Evolutionary conservation across 1,139 yeast species (phyloP).

Genomic region (Meyerozyma sp.): DNA sequence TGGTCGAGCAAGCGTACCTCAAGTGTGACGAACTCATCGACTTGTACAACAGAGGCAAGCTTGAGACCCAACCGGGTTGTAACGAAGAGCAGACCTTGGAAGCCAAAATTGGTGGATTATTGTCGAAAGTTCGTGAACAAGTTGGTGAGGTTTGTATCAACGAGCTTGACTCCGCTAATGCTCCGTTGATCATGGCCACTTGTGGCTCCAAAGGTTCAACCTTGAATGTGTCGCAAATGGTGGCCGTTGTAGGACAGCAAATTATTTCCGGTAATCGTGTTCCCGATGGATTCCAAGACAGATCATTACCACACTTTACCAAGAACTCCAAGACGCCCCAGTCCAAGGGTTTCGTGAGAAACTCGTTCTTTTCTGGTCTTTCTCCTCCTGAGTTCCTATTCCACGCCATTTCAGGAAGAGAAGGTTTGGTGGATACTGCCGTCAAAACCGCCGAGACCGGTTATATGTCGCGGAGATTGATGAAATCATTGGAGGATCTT

Average conservation of each 20-base stretch:
- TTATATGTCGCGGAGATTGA: constrained; percentile 96
- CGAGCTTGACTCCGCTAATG: constrained; percentile 85
- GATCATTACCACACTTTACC: constrained; percentile 95
- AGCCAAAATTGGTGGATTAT: constrained; percentile 92
- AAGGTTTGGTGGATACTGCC: constrained; percentile 98
- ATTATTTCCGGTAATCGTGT: constrained; percentile 98
- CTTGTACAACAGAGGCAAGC: constrained; percentile 73
- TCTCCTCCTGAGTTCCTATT: constrained; percentile 95
- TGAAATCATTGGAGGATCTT: constrained; percentile 96
- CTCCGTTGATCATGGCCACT: constrained; percentile 98
- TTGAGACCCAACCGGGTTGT: constrained; percentile 99
- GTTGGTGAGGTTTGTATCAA: constrained; percentile 96
- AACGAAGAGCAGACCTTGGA: constrained; percentile 97
- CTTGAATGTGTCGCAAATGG: constrained; percentile 98
- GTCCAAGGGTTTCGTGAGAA: constrained; percentile 95
- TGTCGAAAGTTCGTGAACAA: constrained; percentile 97
- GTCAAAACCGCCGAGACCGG: constrained; percentile 99
- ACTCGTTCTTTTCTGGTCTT: constrained; percentile 89
- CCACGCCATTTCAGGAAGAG: constrained; percentile 99
- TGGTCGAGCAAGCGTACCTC: constrained; percentile 87
- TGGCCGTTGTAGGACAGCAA: constrained; percentile 99
- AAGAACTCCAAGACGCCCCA: constrained; percentile 97
- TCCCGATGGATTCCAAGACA: constrained; percentile 98
- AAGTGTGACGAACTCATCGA: constrained; percentile 91
- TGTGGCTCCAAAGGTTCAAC: constrained; percentile 99